phyloP scores from a whole-genome alignment of 306 rosid species.

The Cicer pinnatifidum region DNA sequence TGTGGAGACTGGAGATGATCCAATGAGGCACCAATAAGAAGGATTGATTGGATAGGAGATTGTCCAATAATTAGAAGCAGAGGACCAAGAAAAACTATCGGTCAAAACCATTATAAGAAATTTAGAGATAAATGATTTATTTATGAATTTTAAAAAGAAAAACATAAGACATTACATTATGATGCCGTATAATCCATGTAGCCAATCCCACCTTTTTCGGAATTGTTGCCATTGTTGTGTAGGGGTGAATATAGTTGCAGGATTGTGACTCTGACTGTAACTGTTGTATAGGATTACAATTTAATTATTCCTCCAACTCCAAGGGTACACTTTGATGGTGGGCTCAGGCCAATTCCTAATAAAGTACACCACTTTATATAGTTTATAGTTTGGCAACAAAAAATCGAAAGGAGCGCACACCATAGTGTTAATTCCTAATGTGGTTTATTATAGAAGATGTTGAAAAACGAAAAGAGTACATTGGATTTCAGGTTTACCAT shows the following conservation, averaged over 20 bases:
- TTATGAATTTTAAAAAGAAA: background rate
- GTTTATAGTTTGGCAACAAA: too few relatives aligned
- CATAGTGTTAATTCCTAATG: background rate
- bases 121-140: background rate
- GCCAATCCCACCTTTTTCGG: background rate
- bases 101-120: background rate
- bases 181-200: background rate
- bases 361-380: too few relatives aligned
- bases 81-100: background rate
- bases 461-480: background rate
- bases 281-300: background rate
- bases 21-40: background rate
- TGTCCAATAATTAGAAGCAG: background rate
- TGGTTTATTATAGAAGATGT: background rate
- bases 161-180: background rate
- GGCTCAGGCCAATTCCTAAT: background rate
- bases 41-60: background rate
- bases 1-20: background rate
- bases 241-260: constrained; percentile 15
- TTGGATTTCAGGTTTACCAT: constrained; percentile 25
- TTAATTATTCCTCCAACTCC: background rate
- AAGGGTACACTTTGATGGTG: background rate
- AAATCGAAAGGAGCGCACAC: too few relatives aligned
- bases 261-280: background rate
- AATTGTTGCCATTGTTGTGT: background rate